These are phyloP conservation scores for Acacia concinna DNA, from an alignment of 331 rosid species.

Conservation along the genomic window DNA sequence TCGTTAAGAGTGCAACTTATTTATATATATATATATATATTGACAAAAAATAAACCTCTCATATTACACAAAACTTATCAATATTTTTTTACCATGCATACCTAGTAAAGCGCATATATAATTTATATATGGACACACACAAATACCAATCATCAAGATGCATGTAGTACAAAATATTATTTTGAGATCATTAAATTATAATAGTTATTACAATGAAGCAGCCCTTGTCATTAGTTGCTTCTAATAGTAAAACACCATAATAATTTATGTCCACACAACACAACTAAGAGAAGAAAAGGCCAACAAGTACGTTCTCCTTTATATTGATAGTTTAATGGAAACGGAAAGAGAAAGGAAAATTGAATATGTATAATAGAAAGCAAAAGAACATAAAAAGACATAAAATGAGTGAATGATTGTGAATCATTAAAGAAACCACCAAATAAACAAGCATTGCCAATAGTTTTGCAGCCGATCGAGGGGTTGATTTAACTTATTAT, in stretches of 20 bases:
- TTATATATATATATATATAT: not conserved
- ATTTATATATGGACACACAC: not conserved
- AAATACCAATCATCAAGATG: not conserved
- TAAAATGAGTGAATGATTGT: not conserved
- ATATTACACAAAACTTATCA: not conserved
- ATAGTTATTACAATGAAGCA: not conserved
- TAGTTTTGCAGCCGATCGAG: too few species aligned
- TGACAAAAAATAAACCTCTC: not conserved
- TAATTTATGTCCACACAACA: not conserved
- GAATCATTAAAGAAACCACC: slow-evolving; percentile 3
- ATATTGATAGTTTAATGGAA: not conserved
- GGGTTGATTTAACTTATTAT: too few species aligned
- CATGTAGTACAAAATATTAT: not conserved
- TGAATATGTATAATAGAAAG: not conserved
- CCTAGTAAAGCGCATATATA: not conserved
- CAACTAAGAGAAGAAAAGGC: not conserved
- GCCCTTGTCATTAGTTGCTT: slow-evolving; percentile 12
- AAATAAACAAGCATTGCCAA: not conserved
- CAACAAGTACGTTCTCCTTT: not conserved
- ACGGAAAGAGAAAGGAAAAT: not conserved
- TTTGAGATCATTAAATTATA: not conserved
- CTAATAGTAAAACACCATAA: slow-evolving; percentile 9
- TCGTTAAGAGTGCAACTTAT: not conserved
- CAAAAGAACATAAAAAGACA: not conserved
- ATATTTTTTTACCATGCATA: not conserved